Percentiles rank a stretch among this genome's conserved stretches.
Conservation (phyloP, 306 rosid genomes). For the Argentina anserina region DNA sequence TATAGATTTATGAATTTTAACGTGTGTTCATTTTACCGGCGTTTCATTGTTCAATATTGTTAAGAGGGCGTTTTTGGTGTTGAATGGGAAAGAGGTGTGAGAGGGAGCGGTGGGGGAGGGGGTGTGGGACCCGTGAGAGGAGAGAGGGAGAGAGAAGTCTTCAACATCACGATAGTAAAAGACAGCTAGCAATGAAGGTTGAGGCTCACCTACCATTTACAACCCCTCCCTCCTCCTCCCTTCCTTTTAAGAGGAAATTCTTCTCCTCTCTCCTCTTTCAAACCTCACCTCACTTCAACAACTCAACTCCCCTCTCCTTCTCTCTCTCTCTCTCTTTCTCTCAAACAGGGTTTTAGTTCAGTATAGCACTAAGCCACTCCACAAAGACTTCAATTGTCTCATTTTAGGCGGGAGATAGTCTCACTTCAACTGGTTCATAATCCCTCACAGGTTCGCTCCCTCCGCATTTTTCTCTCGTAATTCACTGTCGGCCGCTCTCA, state of each 20-base stretch:
- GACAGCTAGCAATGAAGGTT: conserved; percentile 97
- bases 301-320: background rate
- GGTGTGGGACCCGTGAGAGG: conserved; percentile 49
- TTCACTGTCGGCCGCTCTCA: background rate
- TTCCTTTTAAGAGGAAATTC: conserved; percentile 41
- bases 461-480: background rate
- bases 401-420: background rate
- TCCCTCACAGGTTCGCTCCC: conserved; percentile 17
- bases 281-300: conserved; percentile 16
- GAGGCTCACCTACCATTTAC: conserved; percentile 70
- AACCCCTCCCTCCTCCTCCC: conserved; percentile 23
- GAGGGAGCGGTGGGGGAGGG: conserved; percentile 11
- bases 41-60: background rate
- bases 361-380: background rate
- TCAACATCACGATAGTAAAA: conserved; percentile 76
- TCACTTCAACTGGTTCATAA: background rate
- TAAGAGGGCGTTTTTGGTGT: too few relatives aligned
- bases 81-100: background rate
- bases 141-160: conserved; percentile 40
- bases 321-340: background rate
- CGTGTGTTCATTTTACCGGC: background rate
- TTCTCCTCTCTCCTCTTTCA: conserved; percentile 46
- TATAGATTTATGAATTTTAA: accelerated
- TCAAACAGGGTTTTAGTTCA: conserved; percentile 23
- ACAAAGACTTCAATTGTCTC: background rate